A percentile compares a stretch with the other conserved stretches of the same genome.
phyloP scores from a whole-genome alignment of 2,329 filamentous ascomycete species.

The Zelopaecilomyces penicillatus region DNA sequence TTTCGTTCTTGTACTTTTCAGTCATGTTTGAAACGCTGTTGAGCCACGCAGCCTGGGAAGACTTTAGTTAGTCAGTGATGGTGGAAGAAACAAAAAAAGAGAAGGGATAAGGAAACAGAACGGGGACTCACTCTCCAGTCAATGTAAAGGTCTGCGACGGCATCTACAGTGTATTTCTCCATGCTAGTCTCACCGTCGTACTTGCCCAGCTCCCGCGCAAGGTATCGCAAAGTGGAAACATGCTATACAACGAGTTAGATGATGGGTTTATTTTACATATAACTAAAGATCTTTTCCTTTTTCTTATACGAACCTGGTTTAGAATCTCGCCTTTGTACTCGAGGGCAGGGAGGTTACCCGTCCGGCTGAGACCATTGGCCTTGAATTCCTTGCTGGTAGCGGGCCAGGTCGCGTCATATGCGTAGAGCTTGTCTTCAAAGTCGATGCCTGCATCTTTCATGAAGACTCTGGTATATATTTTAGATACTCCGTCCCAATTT shows the following conservation, averaged over 20 bases:
- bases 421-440: slow-evolving; percentile 18
- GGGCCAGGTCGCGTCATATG: slow-evolving; percentile 15
- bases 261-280: slow-evolving; percentile 13
- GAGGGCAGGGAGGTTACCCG: slow-evolving; percentile 25
- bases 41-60: slow-evolving; percentile 16
- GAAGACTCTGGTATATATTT: not conserved
- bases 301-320: slow-evolving; percentile 5
- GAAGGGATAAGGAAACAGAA: not conserved
- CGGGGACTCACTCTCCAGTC: slow-evolving; percentile 28
- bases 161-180: slow-evolving; percentile 29
- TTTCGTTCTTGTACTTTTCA: slow-evolving; percentile 23
- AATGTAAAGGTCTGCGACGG: slow-evolving; percentile 28
- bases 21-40: slow-evolving; percentile 16
- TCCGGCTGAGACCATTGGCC: slow-evolving; percentile 17
- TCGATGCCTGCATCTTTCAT: slow-evolving; percentile 11
- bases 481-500: not conserved
- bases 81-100: not conserved
- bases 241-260: slow-evolving; percentile 14
- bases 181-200: slow-evolving; percentile 28
- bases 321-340: slow-evolving; percentile 26
- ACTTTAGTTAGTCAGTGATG: too few species aligned
- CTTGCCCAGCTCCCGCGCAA: slow-evolving; percentile 23
- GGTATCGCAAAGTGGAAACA: slow-evolving; percentile 25
- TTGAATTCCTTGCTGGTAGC: slow-evolving; percentile 18
- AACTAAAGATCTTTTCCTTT: not conserved